Evolutionary conservation across 345 rosid genomes (phyloP), one percentile per base, ranked within the genome.

Genomic region (Salix koriyanagi): DNA sequence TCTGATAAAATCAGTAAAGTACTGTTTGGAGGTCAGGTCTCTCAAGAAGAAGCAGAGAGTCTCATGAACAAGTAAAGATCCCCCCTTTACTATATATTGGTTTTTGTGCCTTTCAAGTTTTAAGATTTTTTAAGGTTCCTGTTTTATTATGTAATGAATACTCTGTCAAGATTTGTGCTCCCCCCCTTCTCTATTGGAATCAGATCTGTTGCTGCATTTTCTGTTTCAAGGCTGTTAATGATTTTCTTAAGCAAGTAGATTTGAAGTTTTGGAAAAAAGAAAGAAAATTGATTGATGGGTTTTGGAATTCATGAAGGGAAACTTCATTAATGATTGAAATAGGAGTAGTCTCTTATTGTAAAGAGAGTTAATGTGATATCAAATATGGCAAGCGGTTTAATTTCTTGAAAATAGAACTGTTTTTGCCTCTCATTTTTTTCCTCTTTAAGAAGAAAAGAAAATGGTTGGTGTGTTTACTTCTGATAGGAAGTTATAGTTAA

Each of bases 11-110:
- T 96, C 81, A 88, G 95, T 52, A 93, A 89, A 83, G 98, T 92
- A 78, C 98, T 96, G 76, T 96, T 96, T 77, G 99, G 99, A 3
- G 99, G 99, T 66, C 97, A 96, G 80, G 97, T 96, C 68, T 92
- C 99, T 3, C 98, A 92, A 65, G 98, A 93, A 86, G 98, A 93
- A 84, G 80, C 73, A 41, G 96, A 92, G 86, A 90, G 91, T 84
- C 85, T 96, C 70, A 92, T 91, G 85, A 85, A 80, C 81, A 88
- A 97, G 99, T 96, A n/a, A 56, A 83, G 80, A 85, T 86, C 94
- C 80, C 84, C 68, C 68, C 37, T 26, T 32, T 68, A 13, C 28
- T 15, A 7, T 61, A 6, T 14, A 7, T 7, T 26, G 71, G 50
- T 75, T 39, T 32, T 68, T 50, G 26, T 56, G 62, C 13, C 50